A percentile compares a stretch with the other conserved stretches of the same genome.
Conservation (phyloP, 2,329 filamentous ascomycete genomes). For the Ascochyta fabae region DNA sequence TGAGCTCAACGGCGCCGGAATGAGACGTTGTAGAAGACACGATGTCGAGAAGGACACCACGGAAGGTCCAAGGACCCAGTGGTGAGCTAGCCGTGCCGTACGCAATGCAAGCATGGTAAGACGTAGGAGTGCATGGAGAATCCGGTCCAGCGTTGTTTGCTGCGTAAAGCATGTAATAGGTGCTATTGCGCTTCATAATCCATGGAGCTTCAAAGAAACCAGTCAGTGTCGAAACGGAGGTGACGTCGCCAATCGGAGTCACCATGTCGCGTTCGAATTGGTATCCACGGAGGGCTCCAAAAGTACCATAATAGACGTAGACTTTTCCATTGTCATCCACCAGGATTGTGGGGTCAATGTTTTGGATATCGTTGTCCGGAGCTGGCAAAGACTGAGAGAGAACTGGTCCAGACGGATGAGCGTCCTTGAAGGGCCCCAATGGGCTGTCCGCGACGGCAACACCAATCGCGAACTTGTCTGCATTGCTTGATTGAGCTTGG, state of each 20-base stretch:
- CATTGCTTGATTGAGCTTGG: slow-evolving; percentile 30
- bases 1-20: slow-evolving; percentile 33
- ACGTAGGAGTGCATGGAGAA: slow-evolving; percentile 50
- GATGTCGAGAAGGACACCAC: slow-evolving; percentile 44
- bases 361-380: slow-evolving; percentile 40
- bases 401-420: slow-evolving; percentile 30
- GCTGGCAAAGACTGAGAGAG: neutral
- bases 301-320: slow-evolving; percentile 52
- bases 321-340: slow-evolving; percentile 48
- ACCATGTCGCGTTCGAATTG: slow-evolving; percentile 49
- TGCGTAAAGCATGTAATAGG: slow-evolving; percentile 52
- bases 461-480: slow-evolving; percentile 49
- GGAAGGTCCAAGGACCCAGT: slow-evolving; percentile 49
- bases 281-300: slow-evolving; percentile 44
- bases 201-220: slow-evolving; percentile 52
- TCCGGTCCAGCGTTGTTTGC: slow-evolving; percentile 48
- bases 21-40: slow-evolving; percentile 50
- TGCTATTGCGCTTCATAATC: slow-evolving; percentile 46
- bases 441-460: slow-evolving; percentile 48
- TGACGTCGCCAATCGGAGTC: slow-evolving; percentile 36
- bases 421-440: slow-evolving; percentile 47
- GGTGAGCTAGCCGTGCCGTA: slow-evolving; percentile 47
- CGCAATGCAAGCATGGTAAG: slow-evolving; percentile 50
- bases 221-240: slow-evolving; percentile 33
- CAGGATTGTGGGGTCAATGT: slow-evolving; percentile 51